Evolutionary conservation across 2,329 filamentous ascomycete genomes (phyloP), one percentile per base, ranked within the genome.

Genomic region (Xenoacremonium recifei): DNA sequence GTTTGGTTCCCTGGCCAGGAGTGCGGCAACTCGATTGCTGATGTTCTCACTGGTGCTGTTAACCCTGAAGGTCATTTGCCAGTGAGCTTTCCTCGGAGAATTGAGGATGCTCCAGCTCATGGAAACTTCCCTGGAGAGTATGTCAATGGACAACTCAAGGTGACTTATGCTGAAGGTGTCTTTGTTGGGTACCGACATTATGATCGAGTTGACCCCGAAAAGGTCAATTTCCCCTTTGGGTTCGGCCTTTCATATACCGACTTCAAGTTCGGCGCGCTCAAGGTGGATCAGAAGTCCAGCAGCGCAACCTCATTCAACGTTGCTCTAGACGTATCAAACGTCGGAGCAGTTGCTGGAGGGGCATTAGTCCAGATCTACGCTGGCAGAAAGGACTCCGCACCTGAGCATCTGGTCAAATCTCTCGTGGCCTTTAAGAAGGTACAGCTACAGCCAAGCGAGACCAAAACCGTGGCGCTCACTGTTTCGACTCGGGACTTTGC

Each of bases 1-100:
- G 74, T 78, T 15, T 86, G 82, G 82, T 87, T 84, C 55, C 79
- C 81, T 42, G 83, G 84, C 5, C 82, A 86, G 54, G 84, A 87
- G 63, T 77, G 77, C 27, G 84, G 83, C 3, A 84, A 86, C 52
- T 80, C 80, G 2, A 79, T 87, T 46, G 81, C 79, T 4, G 82
- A 87, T 53, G 76, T 86, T 2, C 66, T 87, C 12, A 80, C 82
- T 37, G 84, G 83, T 35, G 71, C 77, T 34, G 71, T 79, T 38
- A 85, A 82, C 51, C 83, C 84, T 2, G 79, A 78, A 45, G 83
- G 79, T 2, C 84, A 83, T 52, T 66, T 85, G 2, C 79, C 81
- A 0, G 68, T 83, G 25, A 82, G 73, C 1, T 87, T 85, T 65
- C 84, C 84, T 1, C 70, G 68, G 39, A 66, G 63, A 15, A 60